These are phyloP conservation scores for Isabelozyma rhagii DNA, from an alignment of 805 yeast species.

Conservation along the genomic window DNA sequence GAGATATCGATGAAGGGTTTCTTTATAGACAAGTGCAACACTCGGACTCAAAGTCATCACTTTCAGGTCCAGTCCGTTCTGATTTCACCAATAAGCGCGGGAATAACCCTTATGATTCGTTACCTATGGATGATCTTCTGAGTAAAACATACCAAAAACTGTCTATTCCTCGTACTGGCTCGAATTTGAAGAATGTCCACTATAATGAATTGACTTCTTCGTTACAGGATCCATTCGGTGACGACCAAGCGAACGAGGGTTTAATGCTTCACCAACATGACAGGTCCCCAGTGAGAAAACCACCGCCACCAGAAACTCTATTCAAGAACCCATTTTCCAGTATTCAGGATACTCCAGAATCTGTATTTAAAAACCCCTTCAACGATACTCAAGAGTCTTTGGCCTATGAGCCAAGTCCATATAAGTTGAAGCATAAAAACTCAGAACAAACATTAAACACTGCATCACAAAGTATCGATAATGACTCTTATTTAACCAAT, in stretches of 20 bases:
- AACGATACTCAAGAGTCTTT: neutral
- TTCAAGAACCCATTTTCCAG: neutral
- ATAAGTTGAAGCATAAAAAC: neutral
- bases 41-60: neutral
- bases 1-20: neutral
- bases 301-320: neutral
- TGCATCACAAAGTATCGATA: neutral
- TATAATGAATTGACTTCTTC: neutral
- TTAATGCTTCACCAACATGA: neutral
- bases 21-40: constrained; percentile 1
- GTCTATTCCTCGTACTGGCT: neutral
- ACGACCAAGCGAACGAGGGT: neutral
- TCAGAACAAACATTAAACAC: neutral
- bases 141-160: neutral
- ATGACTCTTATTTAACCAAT: neutral
- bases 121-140: constrained; percentile 4
- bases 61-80: neutral
- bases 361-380: neutral
- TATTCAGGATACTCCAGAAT: neutral
- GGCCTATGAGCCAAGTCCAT: neutral
- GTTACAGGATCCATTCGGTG: constrained; percentile 10
- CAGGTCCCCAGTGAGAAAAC: neutral
- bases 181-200: neutral
- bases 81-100: neutral
- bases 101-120: constrained; percentile 5